Conservation (phyloP, 225 moss, liverwort and hornwort species). For the Neckera pumila region DNA sequence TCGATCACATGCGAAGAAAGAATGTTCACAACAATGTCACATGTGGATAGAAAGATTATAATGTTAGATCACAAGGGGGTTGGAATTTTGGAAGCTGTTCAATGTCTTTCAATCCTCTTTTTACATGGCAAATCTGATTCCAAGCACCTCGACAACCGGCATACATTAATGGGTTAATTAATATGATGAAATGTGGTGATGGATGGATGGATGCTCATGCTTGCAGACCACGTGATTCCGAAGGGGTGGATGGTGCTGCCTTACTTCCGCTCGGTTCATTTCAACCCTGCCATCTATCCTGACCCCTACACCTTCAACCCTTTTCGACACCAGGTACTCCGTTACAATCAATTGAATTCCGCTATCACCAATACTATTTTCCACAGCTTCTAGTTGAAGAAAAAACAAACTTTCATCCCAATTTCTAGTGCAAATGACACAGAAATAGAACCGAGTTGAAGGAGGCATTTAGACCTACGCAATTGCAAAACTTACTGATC, state of each 20-base stretch:
- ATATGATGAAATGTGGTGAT: not conserved
- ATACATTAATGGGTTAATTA: no score
- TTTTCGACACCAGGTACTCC: slow-evolving; percentile 28
- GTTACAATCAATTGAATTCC: not conserved
- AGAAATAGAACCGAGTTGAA: not conserved
- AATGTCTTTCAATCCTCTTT: not conserved
- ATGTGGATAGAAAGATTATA: not conserved
- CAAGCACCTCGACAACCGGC: not conserved
- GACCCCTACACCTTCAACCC: slow-evolving; percentile 54
- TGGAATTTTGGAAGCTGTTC: not conserved
- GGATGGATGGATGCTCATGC: not conserved
- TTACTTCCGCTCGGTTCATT: slow-evolving; percentile 30
- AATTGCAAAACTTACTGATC: not conserved
- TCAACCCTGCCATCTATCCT: slow-evolving; percentile 27
- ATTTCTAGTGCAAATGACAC: not conserved
- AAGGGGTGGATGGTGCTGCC: slow-evolving; percentile 47
- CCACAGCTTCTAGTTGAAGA: not conserved
- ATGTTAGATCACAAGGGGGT: no score
- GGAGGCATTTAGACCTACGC: not conserved
- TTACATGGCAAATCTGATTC: not conserved
- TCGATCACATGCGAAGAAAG: not conserved
- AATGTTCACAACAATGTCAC: not conserved
- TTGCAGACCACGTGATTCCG: slow-evolving; percentile 24
- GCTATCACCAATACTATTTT: not conserved
- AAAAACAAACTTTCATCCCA: not conserved